These are phyloP conservation scores for Neltuma alba DNA, from an alignment of 306 rosid species.

Conservation along the genomic window DNA sequence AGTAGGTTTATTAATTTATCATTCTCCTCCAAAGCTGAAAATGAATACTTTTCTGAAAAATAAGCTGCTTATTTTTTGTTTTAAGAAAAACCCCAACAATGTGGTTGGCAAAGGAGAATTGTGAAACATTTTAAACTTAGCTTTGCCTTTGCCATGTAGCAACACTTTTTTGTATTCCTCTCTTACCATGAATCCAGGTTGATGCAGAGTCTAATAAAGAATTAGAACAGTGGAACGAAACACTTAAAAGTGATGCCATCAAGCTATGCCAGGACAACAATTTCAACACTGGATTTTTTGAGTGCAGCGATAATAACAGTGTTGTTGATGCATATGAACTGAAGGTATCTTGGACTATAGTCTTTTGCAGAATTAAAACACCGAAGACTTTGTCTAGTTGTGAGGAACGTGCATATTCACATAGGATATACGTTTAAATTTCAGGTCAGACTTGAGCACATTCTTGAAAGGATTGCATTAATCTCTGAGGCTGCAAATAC, in stretches of 20 bases:
- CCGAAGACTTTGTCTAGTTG: background rate
- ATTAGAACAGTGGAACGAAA: conserved; percentile 94
- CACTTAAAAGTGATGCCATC: conserved; percentile 84
- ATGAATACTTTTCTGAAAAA: background rate
- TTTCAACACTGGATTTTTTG: conserved; percentile 90
- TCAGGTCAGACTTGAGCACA: conserved; percentile 96
- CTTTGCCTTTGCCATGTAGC: conserved; percentile 7
- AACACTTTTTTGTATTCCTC: background rate
- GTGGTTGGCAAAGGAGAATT: conserved; percentile 2
- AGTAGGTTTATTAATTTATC: background rate
- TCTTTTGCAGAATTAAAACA: background rate
- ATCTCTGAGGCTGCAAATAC: conserved; percentile 91
- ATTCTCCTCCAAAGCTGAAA: background rate
- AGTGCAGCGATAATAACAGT: conserved; percentile 75
- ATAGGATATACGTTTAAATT: conserved; percentile 25
- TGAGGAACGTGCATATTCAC: conserved; percentile 15
- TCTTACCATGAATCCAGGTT: conserved; percentile 48
- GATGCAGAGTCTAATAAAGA: conserved; percentile 90
- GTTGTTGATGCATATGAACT: conserved; percentile 89
- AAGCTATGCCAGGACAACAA: conserved; percentile 86
- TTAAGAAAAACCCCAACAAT: background rate
- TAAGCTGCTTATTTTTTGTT: background rate
- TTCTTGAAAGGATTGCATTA: conserved; percentile 84
- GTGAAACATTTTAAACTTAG: conserved; percentile 4
- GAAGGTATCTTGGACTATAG: conserved; percentile 57